Evolutionary conservation across 768 basidiomycete genomes (phyloP).

Genomic region (Daedalea quercina): DNA sequence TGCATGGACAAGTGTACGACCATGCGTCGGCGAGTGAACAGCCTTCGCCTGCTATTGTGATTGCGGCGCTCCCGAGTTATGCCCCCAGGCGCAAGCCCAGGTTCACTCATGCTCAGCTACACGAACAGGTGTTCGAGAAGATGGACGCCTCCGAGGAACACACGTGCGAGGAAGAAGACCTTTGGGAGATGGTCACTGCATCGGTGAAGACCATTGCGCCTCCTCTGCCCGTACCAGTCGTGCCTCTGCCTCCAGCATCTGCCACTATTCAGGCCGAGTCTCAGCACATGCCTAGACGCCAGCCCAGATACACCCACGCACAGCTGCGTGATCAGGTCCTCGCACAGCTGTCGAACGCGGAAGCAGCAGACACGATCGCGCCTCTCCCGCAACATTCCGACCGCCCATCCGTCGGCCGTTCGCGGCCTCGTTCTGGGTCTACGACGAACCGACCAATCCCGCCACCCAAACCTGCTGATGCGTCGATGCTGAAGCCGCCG

Average conservation of each 20-base stretch:
- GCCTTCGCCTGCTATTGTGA: background rate
- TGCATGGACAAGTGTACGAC: slow-evolving; percentile 12
- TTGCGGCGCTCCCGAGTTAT: background rate
- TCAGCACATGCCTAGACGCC: background rate
- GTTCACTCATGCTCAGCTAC: slow-evolving; percentile 14
- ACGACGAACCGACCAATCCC: slow-evolving; percentile 5
- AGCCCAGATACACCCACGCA: slow-evolving; percentile 5
- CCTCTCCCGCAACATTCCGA: slow-evolving; percentile 4
- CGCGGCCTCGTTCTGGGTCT: slow-evolving; percentile 9
- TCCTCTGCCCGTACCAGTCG: background rate
- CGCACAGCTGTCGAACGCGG: slow-evolving; percentile 13
- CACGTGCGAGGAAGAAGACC: background rate
- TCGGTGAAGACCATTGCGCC: no score
- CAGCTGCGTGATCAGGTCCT: slow-evolving; percentile 3
- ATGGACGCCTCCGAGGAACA: background rate
- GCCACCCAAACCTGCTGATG: background rate
- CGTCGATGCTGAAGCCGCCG: background rate
- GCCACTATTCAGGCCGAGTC: background rate
- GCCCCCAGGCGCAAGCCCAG: slow-evolving; percentile 1
- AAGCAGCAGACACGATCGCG: slow-evolving; percentile 15
- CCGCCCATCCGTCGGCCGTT: background rate
- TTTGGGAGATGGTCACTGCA: background rate
- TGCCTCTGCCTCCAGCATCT: background rate
- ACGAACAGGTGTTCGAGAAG: slow-evolving; percentile 7
- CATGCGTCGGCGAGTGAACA: background rate